Evolutionary conservation across 2,329 filamentous ascomycete genomes (phyloP), one percentile per base, ranked within the genome.

Genomic region (Pseudogymnoascus sp.): DNA sequence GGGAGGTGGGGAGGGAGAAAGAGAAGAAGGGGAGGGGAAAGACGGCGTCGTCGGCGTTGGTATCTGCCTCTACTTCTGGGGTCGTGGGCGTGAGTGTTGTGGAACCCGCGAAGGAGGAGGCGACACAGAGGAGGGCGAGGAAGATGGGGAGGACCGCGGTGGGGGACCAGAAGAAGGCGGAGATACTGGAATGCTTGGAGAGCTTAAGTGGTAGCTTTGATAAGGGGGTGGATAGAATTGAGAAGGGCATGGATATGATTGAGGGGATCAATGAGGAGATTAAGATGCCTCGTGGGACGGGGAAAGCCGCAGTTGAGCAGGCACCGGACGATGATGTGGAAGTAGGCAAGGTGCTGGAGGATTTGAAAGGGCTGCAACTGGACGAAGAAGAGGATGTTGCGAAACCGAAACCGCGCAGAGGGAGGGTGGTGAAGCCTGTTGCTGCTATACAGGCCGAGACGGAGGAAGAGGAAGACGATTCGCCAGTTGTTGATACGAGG

Each of bases 401-500:
- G 6, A 34, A 50, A 4, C 14, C 44, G 14, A 60, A 5, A n/a
- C 5, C 11, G 10, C 56, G 28, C 2, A 60, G 11, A 14, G 16
- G 5, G 25, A 60, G 56, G 31, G 56, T 8, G 18, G 23, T 8
- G 23, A 28, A 50, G 0, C 44, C 44, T 28, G 44, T 11, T n/a
- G 44, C 21, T 5, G 4, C 7, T 34, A 28, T 44, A n/a, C 40
- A n/a, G 50, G 50, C 2, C 59, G 59, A 59, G 1, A n/a, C 34
- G 4, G 37, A 18, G 6, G 60, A 63, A 46, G 56, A 64, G 18
- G 64, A 46, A 14, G 64, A 68, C 0, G 67, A 67, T 25, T 66
- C 23, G 40, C 40, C 53, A 5, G 31, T 25, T 16, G n/a, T 56
- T 8, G 61, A 34, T 25, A 37, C 12, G 31, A 28, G 16, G 21